Evolutionary conservation across 352 stramenopile genomes (phyloP).

Genomic region (Phytophthora chlamydospora): DNA sequence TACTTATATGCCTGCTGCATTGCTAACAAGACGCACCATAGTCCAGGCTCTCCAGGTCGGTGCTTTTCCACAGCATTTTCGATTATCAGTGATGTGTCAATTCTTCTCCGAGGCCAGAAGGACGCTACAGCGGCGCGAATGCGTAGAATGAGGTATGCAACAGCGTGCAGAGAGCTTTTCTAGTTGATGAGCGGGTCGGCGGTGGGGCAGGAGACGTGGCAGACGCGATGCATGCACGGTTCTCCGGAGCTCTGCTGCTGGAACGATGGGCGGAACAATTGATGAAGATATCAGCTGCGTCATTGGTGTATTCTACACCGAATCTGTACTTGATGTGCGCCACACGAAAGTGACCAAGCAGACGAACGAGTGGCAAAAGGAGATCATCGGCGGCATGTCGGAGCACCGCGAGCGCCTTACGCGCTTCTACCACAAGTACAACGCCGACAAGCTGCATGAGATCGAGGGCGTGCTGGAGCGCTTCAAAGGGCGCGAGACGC

Average conservation of each 20-base stretch:
- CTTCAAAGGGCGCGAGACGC: constrained; percentile 76
- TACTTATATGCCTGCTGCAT: neutral
- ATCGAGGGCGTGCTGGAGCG: constrained; percentile 83
- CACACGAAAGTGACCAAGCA: constrained; percentile 3
- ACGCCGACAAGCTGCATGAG: constrained; percentile 82
- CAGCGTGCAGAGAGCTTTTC: neutral
- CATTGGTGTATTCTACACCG: no score
- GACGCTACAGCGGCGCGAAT: neutral
- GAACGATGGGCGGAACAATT: constrained; percentile 21
- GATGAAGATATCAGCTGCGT: constrained; percentile 25
- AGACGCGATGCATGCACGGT: constrained; percentile 6
- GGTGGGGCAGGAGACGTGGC: neutral
- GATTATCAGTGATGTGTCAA: constrained; percentile 6
- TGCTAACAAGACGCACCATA: constrained; percentile 56
- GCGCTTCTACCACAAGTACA: constrained; percentile 90
- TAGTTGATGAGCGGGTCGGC: neutral
- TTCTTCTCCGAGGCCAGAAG: neutral
- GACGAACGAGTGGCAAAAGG: constrained; percentile 34
- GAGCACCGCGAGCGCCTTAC: constrained; percentile 68
- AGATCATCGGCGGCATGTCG: constrained; percentile 44
- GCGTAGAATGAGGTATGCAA: neutral
- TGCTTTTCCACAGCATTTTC: constrained; percentile 67
- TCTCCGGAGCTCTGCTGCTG: constrained; percentile 1
- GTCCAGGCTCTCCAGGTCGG: constrained; percentile 81
- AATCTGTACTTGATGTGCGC: no score